Conservation (phyloP, 75 land plant species). For the Pinus albicaulis region DNA sequence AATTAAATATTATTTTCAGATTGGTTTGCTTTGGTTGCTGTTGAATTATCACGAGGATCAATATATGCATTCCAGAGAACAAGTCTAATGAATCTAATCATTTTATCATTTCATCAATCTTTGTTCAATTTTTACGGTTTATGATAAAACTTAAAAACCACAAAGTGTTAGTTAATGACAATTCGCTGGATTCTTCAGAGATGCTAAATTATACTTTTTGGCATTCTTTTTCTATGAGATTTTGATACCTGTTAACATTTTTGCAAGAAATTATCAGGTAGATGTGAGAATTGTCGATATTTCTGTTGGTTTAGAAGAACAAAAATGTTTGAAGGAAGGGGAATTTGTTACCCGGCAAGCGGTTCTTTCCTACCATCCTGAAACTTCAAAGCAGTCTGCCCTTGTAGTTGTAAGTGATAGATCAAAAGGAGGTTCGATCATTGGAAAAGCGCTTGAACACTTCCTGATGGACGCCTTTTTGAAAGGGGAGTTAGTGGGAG, state of each 20-base stretch:
- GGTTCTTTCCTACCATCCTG: slow-evolving; percentile 47
- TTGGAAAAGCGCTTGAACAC: slow-evolving; percentile 62
- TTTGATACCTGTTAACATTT: slow-evolving; percentile 4
- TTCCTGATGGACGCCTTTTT: slow-evolving; percentile 44
- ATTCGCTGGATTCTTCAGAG: background rate
- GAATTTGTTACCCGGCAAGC: slow-evolving; percentile 52
- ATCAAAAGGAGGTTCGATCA: slow-evolving; percentile 57
- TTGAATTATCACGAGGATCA: background rate
- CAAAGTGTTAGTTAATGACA: background rate
- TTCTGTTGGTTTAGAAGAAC: slow-evolving; percentile 41
- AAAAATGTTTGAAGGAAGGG: slow-evolving; percentile 14
- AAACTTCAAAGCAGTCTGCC: slow-evolving; percentile 3
- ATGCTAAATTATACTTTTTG: background rate
- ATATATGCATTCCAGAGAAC: too few relatives aligned
- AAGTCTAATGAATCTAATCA: too few relatives aligned
- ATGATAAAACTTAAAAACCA: background rate
- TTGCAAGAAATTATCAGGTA: slow-evolving; percentile 41
- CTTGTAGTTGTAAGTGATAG: slow-evolving; percentile 76
- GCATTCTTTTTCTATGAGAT: background rate
- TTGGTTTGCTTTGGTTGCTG: background rate
- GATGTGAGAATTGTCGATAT: slow-evolving; percentile 82
- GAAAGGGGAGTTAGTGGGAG: slow-evolving; percentile 53
- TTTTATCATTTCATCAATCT: background rate
- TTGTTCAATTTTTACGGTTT: background rate
- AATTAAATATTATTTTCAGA: too few relatives aligned